Evolutionary conservation across 2,329 filamentous ascomycete species (phyloP), one percentile per base, ranked within the genome.

Genomic region (Sporothrix globosa): DNA sequence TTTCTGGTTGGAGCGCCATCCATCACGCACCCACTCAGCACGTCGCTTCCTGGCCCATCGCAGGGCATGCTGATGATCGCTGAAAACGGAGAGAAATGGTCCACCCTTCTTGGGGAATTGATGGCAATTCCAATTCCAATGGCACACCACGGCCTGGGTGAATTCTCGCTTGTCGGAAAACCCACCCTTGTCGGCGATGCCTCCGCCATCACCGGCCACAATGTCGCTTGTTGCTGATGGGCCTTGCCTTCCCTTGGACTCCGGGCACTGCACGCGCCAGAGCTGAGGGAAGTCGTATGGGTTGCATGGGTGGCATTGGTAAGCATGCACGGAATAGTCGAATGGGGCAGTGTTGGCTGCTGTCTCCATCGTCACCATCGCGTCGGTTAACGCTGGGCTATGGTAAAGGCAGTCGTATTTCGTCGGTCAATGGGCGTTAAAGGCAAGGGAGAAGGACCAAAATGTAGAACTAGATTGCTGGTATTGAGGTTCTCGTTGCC

Each of bases 151-250:
- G 34, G 58, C 58, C 13, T 60, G 56, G 2, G 56, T 7, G 19
- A 41, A 21, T 9, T 60, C 56, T 10, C 21, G 19, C 34, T 41
- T 19, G 17, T 30, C 11, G 56, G 3, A 30, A n/a, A 60, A 60
- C 7, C 56, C 56, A 14, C 56, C 56, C 6, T 60, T 41, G 30
- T 3, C 9, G 5, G 6, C 30, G 34, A 21, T 30, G 19, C n/a
- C 19, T 19, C 56, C 56, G 24, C 56, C 56, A 30, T 58, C 54
- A 7, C 54, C 54, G 30, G 54, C 54, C 27, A 58, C 54, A n/a
- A 58, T 34, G 19, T 58, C 54, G n/a, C 27, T 30, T 14, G 54
- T 39, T 14, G 6, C 24, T 21, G 7, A 21, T 13, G n/a, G n/a
- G 10, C 14, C 52, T 17, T 17, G 52, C 14, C 30, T 54, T 21